Conservation (phyloP, 352 stramenopile species). For the Globisporangium irregulare region DNA sequence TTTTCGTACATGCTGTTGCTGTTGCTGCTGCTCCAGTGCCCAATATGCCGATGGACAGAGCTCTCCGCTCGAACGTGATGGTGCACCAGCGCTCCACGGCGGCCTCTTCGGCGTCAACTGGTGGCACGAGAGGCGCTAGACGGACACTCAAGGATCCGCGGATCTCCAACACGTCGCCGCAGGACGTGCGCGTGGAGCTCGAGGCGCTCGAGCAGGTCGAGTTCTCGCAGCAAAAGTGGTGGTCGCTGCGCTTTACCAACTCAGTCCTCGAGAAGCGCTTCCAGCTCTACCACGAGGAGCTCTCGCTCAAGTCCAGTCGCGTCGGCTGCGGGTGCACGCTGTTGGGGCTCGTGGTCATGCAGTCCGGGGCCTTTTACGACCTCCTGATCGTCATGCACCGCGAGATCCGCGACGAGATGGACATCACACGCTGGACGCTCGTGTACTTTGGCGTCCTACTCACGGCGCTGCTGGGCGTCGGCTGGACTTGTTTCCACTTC, state of each 20-base stretch:
- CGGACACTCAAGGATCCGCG: conserved; percentile 24
- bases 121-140: conserved; percentile 8
- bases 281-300: conserved; percentile 59
- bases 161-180: conserved; percentile 47
- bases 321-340: conserved; percentile 34
- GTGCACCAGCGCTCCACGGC: not conserved
- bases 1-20: not conserved
- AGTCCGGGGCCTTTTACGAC: conserved; percentile 33
- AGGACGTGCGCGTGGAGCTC: conserved; percentile 44
- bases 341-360: conserved; percentile 31
- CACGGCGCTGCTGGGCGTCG: conserved; percentile 4
- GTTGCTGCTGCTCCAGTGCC: not conserved
- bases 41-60: not conserved
- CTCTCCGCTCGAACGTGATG: not conserved
- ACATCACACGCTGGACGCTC: conserved; percentile 26
- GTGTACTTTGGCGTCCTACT: conserved; percentile 25
- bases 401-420: conserved; percentile 10
- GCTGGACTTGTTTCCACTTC: conserved; percentile 26
- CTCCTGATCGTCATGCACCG: conserved; percentile 20
- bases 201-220: conserved; percentile 49
- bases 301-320: conserved; percentile 32
- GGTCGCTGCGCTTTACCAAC: conserved; percentile 48
- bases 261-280: conserved; percentile 47
- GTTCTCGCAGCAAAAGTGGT: conserved; percentile 28
- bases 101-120: not conserved